A percentile compares a stretch with the other conserved stretches of the same genome.
phyloP scores from a whole-genome alignment of 805 yeast genomes.

The Jamesozyma gamospora region DNA sequence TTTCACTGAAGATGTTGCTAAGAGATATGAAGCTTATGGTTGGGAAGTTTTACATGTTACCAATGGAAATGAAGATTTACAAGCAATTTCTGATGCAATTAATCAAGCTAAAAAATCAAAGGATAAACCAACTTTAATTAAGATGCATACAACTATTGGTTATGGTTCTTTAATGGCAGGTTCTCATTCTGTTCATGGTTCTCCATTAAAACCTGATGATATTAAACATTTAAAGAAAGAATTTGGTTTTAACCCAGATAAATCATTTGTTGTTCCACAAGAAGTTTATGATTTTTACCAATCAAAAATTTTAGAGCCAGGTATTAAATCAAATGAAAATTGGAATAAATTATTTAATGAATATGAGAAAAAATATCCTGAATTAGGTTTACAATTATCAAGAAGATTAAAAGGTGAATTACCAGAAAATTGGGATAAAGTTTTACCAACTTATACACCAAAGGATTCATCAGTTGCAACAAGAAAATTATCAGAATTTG shows the following conservation, averaged over 20 bases:
- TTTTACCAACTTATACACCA: constrained; percentile 72
- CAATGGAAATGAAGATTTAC: constrained; percentile 73
- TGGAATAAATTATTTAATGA: constrained; percentile 61
- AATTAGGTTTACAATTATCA: constrained; percentile 62
- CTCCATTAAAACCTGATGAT: constrained; percentile 92
- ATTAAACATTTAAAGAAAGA: constrained; percentile 72
- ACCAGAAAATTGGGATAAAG: constrained; percentile 72
- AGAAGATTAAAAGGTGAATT: constrained; percentile 72
- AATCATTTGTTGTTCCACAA: constrained; percentile 67
- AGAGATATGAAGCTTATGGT: constrained; percentile 84
- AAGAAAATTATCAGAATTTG: constrained; percentile 85
- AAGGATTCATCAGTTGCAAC: constrained; percentile 79
- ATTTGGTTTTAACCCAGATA: constrained; percentile 82
- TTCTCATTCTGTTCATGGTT: constrained; percentile 89
- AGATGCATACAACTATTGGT: constrained; percentile 87
- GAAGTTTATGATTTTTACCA: constrained; percentile 70
- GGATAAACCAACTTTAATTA: constrained; percentile 83
- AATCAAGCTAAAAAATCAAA: constrained; percentile 65
- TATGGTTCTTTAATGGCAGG: constrained; percentile 82
- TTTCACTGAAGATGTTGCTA: constrained; percentile 84
- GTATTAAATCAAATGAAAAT: constrained; percentile 57
- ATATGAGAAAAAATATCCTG: constrained; percentile 64
- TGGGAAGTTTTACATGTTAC: constrained; percentile 77
- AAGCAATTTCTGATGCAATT: constrained; percentile 62
- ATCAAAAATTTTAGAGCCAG: constrained; percentile 44